phyloP scores from a whole-genome alignment of 192 early-diverging fungal species.

The Coemansia sp. region DNA sequence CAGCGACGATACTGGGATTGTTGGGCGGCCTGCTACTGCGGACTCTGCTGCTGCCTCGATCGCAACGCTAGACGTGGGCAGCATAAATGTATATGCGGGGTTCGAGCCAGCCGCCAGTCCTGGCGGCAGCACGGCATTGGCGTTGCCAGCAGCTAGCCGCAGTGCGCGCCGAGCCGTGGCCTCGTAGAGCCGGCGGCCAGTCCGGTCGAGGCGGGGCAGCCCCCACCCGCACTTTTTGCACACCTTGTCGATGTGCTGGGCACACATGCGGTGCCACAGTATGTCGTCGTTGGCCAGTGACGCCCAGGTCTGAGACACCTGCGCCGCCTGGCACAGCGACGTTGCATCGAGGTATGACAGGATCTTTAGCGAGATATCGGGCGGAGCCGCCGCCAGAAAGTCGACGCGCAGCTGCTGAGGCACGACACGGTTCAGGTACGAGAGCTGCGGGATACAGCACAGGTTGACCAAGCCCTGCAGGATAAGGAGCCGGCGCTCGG shows the following conservation, averaged over 20 bases:
- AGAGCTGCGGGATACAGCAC: constrained; percentile 83
- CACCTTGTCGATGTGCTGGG: constrained; percentile 94
- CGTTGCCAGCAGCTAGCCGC: constrained; percentile 14
- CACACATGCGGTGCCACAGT: constrained; percentile 96
- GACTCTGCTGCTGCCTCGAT: constrained; percentile 10
- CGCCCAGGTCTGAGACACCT: constrained; percentile 81
- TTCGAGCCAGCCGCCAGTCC: background rate
- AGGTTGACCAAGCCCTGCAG: constrained; percentile 71
- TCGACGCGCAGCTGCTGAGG: constrained; percentile 74
- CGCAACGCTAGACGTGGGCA: constrained; percentile 12
- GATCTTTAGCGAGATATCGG: constrained; percentile 78
- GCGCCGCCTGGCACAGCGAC: constrained; percentile 84
- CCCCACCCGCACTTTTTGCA: constrained; percentile 98
- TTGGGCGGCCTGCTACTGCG: constrained; percentile 1
- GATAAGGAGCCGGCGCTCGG: constrained; percentile 60
- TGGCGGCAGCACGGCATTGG: background rate
- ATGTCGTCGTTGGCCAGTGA: constrained; percentile 81
- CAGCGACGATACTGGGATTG: constrained; percentile 43
- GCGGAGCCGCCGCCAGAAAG: constrained; percentile 67
- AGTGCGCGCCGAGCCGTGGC: constrained; percentile 35
- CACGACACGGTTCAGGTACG: constrained; percentile 67
- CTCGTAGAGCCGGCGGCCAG: constrained; percentile 48
- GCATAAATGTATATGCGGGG: constrained; percentile 12
- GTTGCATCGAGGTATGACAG: constrained; percentile 88
- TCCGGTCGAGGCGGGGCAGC: constrained; percentile 73